phyloP scores from a whole-genome alignment of 2,329 filamentous ascomycete genomes.

The Dothistroma septosporum region DNA sequence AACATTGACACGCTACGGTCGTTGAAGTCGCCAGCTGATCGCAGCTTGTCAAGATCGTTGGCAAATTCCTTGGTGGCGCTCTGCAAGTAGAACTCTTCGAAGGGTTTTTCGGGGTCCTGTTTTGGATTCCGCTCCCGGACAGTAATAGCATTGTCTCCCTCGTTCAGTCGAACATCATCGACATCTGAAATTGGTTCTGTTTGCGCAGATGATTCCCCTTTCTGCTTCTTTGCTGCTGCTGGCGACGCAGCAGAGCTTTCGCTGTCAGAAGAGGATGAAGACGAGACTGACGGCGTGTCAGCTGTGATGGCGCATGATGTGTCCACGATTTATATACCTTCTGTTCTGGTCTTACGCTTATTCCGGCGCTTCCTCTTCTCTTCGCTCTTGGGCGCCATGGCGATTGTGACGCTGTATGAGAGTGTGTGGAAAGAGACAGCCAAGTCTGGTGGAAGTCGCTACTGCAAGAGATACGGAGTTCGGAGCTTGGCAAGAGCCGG shows the following conservation, averaged over 20 bases:
- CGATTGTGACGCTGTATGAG: not conserved
- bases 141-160: not conserved
- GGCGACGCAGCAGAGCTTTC: constrained; percentile 9
- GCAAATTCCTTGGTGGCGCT: constrained; percentile 66
- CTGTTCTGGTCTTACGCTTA: constrained; percentile 27
- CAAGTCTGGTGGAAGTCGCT: not conserved
- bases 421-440: not conserved
- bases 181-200: constrained; percentile 1
- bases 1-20: constrained; percentile 60
- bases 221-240: not conserved
- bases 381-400: constrained; percentile 23
- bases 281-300: constrained; percentile 9
- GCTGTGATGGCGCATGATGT: not conserved
- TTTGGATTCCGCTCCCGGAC: constrained; percentile 6
- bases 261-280: constrained; percentile 18
- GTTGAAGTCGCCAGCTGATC: constrained; percentile 66
- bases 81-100: constrained; percentile 65
- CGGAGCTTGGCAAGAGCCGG: not conserved
- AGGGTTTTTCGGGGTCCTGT: constrained; percentile 36
- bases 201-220: not conserved
- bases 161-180: constrained; percentile 3
- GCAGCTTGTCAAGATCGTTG: constrained; percentile 68
- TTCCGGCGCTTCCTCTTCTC: constrained; percentile 26
- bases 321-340: constrained; percentile 15
- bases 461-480: not conserved